Percentiles rank a stretch among this genome's conserved stretches.
Evolutionary conservation across 352 stramenopile species (phyloP).

Genomic region (Pythium periplocum): DNA sequence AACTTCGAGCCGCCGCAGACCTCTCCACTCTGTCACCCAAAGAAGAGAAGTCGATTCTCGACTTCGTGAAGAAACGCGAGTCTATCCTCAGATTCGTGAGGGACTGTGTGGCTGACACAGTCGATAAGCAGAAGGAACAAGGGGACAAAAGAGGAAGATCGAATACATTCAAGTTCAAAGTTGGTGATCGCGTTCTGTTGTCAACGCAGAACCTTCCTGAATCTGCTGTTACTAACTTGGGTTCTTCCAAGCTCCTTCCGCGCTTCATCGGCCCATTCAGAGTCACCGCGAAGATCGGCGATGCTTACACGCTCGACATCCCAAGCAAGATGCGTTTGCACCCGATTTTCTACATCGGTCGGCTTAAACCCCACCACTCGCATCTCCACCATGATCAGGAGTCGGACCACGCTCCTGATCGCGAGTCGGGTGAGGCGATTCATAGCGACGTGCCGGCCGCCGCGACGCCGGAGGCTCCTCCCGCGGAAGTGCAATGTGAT

Average conservation of each 20-base stretch:
- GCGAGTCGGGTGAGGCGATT: no score
- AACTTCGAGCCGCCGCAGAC: no score
- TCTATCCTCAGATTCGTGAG: conserved; percentile 16
- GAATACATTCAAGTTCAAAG: not conserved
- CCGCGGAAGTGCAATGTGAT: no score
- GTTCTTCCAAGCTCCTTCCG: conserved; percentile 5
- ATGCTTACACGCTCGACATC: conserved; percentile 7
- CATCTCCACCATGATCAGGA: not conserved
- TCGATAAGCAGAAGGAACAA: conserved; percentile 22
- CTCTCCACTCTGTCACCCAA: no score
- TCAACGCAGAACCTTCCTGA: not conserved
- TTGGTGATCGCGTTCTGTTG: not conserved
- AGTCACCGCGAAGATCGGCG: not conserved
- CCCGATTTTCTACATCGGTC: conserved; percentile 21
- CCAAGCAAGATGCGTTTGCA: conserved; percentile 4
- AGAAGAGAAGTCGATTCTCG: not conserved
- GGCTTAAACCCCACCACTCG: conserved; percentile 15
- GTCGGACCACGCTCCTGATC: no score
- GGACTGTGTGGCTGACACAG: conserved; percentile 12
- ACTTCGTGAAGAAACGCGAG: conserved; percentile 9
- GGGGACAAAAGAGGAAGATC: conserved; percentile 5
- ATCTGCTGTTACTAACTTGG: conserved; percentile 1
- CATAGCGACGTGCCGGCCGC: no score
- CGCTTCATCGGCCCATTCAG: conserved; percentile 4
- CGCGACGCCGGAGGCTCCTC: no score